These are phyloP conservation scores for Cryptococcus sp. DNA, from an alignment of 1,284 basidiomycete species.

Conservation along the genomic window DNA sequence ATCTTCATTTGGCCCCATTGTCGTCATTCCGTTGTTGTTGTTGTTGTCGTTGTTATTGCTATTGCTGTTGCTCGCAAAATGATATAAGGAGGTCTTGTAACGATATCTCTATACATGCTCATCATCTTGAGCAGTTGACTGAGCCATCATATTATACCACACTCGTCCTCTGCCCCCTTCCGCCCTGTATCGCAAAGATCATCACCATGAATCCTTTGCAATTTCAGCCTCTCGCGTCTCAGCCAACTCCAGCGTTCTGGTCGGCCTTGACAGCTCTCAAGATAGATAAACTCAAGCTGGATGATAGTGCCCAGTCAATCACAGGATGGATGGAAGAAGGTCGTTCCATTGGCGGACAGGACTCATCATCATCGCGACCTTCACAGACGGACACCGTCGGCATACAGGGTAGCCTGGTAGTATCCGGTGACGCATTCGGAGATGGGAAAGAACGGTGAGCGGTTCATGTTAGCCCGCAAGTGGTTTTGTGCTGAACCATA, in stretches of 20 bases:
- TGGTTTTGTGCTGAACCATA: not conserved
- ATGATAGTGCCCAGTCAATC: conserved; percentile 69
- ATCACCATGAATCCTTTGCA: conserved; percentile 9
- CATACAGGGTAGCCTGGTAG: conserved; percentile 40
- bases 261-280: conserved; percentile 84
- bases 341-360: conserved; percentile 37
- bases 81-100: too few relatives aligned
- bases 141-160: too few relatives aligned
- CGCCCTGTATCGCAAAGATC: too few relatives aligned
- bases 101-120: too few relatives aligned
- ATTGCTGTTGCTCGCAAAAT: too few relatives aligned
- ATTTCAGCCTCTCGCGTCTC: conserved; percentile 72
- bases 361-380: not conserved
- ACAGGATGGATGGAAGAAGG: conserved; percentile 71
- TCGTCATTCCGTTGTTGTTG: too few relatives aligned
- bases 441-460: conserved; percentile 29
- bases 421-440: conserved; percentile 41
- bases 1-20: too few relatives aligned
- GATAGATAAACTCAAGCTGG: conserved; percentile 84
- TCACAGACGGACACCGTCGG: conserved; percentile 61
- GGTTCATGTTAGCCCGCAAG: not conserved
- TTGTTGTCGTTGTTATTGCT: too few relatives aligned
- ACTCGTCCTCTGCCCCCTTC: too few relatives aligned
- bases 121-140: too few relatives aligned
- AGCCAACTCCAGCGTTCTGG: conserved; percentile 91